Evolutionary conservation across 495 filamentous ascomycete species (phyloP).

Genomic region (Hypoxylon subgilvum): DNA sequence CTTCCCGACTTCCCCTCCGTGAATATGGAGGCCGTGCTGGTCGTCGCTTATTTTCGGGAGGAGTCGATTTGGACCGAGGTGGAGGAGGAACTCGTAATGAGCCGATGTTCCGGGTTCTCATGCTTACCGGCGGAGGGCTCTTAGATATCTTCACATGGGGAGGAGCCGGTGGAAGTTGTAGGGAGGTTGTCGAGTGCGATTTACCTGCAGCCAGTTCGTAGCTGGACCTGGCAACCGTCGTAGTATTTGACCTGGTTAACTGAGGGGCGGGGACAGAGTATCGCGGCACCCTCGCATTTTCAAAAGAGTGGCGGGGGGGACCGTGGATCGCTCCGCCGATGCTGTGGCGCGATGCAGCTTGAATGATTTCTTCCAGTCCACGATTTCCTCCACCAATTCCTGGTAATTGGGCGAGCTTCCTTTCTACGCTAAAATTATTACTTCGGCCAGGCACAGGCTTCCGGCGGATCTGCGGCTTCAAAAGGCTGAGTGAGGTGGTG

Average conservation of each 20-base stretch:
- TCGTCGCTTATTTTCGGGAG: conserved; percentile 29
- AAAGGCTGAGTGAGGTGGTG: conserved; percentile 37
- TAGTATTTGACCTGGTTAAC: conserved; percentile 24
- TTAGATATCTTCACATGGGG: conserved; percentile 35
- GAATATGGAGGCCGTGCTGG: conserved; percentile 18
- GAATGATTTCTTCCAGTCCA: background rate
- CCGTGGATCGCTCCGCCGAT: background rate
- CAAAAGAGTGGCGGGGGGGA: background rate
- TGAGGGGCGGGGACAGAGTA: conserved; percentile 5
- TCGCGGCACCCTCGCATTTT: conserved; percentile 1
- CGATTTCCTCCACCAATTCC: background rate
- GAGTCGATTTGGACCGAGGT: conserved; percentile 48
- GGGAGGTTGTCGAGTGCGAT: conserved; percentile 21
- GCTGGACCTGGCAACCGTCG: conserved; percentile 7
- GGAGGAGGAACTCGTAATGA: conserved; percentile 49
- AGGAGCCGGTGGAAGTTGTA: conserved; percentile 33
- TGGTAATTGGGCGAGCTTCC: background rate
- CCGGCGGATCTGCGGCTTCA: conserved; percentile 43
- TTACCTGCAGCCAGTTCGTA: conserved; percentile 11
- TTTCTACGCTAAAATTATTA: conserved; percentile 12
- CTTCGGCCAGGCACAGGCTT: conserved; percentile 42
- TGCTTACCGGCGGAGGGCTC: conserved; percentile 45
- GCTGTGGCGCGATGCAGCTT: background rate
- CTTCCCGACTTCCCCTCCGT: conserved; percentile 45
- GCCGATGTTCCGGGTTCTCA: conserved; percentile 42